Conservation (phyloP, 2,329 filamentous ascomycete genomes). For the Pseudonectria foliicola region DNA sequence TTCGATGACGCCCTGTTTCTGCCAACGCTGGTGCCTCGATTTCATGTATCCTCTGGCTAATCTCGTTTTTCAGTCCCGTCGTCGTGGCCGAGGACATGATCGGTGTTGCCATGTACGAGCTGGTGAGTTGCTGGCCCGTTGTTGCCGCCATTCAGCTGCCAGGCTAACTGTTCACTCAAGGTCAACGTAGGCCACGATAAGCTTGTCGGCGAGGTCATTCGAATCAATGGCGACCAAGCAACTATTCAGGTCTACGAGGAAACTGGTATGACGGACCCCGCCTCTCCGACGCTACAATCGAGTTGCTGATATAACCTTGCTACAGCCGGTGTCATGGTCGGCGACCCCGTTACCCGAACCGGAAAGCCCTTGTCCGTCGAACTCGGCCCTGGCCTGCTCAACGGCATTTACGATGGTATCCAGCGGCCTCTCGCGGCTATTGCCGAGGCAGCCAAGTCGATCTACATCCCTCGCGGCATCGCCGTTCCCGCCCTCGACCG, state of each 20-base stretch:
- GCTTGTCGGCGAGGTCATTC: constrained; percentile 95
- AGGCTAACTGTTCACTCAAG: constrained; percentile 34
- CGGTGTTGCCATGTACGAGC: constrained; percentile 98
- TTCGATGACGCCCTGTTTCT: constrained; percentile 1
- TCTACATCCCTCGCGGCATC: constrained; percentile 97
- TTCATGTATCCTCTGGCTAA: constrained; percentile 23
- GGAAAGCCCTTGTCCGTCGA: constrained; percentile 97
- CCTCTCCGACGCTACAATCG: constrained; percentile 1
- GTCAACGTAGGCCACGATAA: constrained; percentile 88
- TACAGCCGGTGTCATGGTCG: constrained; percentile 85
- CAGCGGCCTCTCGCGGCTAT: constrained; percentile 90
- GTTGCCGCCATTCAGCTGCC: constrained; percentile 1
- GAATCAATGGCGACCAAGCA: constrained; percentile 90
- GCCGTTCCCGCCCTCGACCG: constrained; percentile 81
- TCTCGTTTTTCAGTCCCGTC: constrained; percentile 58
- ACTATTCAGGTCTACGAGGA: constrained; percentile 99
- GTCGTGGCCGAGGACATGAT: constrained; percentile 97
- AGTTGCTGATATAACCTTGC: constrained; percentile 11
- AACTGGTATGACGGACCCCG: constrained; percentile 58
- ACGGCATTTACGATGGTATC: constrained; percentile 99
- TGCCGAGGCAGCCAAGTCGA: constrained; percentile 68
- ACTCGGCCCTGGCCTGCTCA: constrained; percentile 91
- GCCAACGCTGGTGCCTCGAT: constrained; percentile 3
- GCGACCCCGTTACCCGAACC: constrained; percentile 83
- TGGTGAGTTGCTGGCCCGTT: constrained; percentile 50